phyloP scores from a whole-genome alignment of 1,284 basidiomycete genomes.

The Cryptococcus sp. region DNA sequence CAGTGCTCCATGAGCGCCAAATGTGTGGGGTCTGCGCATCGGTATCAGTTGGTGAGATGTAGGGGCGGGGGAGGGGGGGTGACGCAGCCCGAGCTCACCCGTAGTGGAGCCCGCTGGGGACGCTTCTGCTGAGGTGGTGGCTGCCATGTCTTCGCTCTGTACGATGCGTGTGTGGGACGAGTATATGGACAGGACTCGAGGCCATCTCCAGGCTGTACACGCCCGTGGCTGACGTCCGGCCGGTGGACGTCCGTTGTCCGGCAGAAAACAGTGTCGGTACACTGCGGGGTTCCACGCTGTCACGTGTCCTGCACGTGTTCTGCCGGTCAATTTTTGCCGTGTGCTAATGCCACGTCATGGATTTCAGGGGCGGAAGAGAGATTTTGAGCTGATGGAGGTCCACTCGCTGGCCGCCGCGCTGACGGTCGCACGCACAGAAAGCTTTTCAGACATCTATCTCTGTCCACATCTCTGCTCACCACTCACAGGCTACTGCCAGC shows the following conservation, averaged over 20 bases:
- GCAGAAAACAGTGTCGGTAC: too few species aligned
- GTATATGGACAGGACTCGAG: too few species aligned
- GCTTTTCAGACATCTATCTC: not conserved
- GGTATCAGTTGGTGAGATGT: not conserved
- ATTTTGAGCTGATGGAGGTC: slow-evolving; percentile 2
- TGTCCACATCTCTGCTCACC: not conserved
- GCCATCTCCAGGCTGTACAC: too few species aligned
- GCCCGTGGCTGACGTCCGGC: too few species aligned
- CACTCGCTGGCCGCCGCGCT: slow-evolving; percentile 1
- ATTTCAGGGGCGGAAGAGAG: not conserved
- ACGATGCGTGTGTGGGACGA: not conserved
- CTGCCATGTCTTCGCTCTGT: too few species aligned
- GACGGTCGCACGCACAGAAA: not conserved
- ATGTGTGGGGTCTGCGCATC: slow-evolving; percentile 36
- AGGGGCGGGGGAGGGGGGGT: too few species aligned
- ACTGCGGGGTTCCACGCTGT: too few species aligned
- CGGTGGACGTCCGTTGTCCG: too few species aligned
- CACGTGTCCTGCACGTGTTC: too few species aligned
- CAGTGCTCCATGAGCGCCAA: slow-evolving; percentile 45
- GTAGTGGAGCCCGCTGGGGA: not conserved
- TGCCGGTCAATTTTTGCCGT: not conserved
- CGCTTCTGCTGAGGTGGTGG: not conserved
- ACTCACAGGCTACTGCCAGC: not conserved
- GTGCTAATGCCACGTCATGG: too few species aligned
- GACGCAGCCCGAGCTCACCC: not conserved